Base-by-base conservation (phyloP, 202 grass and related monocot genomes). In the Panicum hallii region DNA sequence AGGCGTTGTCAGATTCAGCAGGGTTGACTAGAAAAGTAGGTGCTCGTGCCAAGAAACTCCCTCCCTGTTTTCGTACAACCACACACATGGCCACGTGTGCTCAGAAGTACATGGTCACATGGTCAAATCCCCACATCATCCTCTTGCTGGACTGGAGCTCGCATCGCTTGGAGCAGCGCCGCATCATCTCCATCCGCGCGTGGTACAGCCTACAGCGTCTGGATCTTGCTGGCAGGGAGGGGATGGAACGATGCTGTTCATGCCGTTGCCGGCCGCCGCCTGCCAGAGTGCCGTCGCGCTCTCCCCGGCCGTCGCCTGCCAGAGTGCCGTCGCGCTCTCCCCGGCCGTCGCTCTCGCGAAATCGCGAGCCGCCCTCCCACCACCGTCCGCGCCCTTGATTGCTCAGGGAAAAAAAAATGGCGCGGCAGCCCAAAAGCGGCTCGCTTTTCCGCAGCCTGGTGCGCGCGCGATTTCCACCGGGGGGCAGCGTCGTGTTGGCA, bases 391-490 rank as follows among this genome's bases (percentile, higher is more conserved):
- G 76, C 76, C 44, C 30, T 61, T 40, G 61, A 67, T 79, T 69
- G 79, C 19, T 46, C 13, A 67, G 6, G 20, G n/a, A 26, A 26
- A 26, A 10, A 22, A 54, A 71, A 53, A n/a, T n/a, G 52, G 34
- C 78, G 34, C 1, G 34, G 16, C 36, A 2, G 2, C 74, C 42
- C 13, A 22, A 78, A 78, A 78, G 60, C 30, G 72, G 72, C 17
- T 22, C 1, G 32, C 34, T 57, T 55, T 55, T 55, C 49, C 50
- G 49, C 16, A 19, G 16, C 38, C 56, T 41, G 17, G 57, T 23
- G 67, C 60, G 67, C 49, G 67, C 50, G 49, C 23, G 81, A 67
- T 79, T 74, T 88, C 80, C 65, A 79, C 46, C 9, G 3, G 1
- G 54, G 32, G 54, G 4, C 7, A 12, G 57, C 22, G 52, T 38